Evolutionary conservation across 2,329 filamentous ascomycete genomes (phyloP), one percentile per base, ranked within the genome.

Genomic region (Scolecobasidium constrictum): DNA sequence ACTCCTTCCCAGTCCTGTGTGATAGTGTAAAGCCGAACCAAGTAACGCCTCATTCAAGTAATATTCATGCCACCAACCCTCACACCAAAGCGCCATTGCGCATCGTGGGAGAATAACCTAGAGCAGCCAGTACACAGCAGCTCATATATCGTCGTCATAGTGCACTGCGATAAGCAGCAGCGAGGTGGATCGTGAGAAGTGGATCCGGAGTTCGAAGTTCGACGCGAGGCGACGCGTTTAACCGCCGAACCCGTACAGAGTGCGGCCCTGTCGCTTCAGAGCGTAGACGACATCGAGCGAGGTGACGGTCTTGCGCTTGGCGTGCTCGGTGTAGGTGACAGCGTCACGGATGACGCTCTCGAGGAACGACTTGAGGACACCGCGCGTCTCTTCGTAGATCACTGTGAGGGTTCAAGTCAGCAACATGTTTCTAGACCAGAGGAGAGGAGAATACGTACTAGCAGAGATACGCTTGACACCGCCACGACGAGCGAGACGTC

Each of bases 181-280:
- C 9, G 15, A 9, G 9, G 26, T 31, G 15, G 26, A 31, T n/a
- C n/a, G n/a, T n/a, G n/a, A n/a, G n/a, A n/a, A n/a, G n/a, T n/a
- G n/a, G n/a, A n/a, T n/a, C n/a, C n/a, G n/a, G n/a, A n/a, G n/a
- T n/a, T n/a, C n/a, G n/a, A n/a, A n/a, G n/a, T n/a, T n/a, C n/a
- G n/a, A n/a, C n/a, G n/a, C n/a, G n/a, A n/a, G n/a, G n/a, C n/a
- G n/a, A n/a, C n/a, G 21, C 18, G 58, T 58, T 78, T 84, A 90
- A 76, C 83, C 84, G 75, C 84, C 84, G 76, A 88, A 88, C 72
- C 84, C 83, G 75, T 88, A 90, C 52, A 88, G 81, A 62, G 83
- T 66, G 50, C 82, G 72, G 59, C 76, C 76, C 65, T 80, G 76
- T 59, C 76, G 68, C 71, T 80, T 77, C 51, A 77, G 65, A 45